Evolutionary conservation across 2,329 filamentous ascomycete species (phyloP), one percentile per base, ranked within the genome.

Genomic region (Xylariaceae sp.): DNA sequence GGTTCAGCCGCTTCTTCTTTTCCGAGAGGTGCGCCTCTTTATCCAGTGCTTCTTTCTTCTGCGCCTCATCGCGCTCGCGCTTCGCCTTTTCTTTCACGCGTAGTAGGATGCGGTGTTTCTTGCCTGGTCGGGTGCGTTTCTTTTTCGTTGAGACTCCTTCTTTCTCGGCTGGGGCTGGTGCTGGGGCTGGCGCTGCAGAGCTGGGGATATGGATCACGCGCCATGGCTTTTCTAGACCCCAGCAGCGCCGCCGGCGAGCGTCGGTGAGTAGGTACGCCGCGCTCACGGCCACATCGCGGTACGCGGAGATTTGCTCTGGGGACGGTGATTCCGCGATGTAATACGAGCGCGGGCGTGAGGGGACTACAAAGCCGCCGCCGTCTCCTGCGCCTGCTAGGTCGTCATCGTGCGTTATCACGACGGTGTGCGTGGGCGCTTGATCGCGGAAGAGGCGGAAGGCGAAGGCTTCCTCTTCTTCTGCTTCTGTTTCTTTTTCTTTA

Each of bases 141-240:
- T 57, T 57, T 32, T 58, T 47, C 45, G 57, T 55, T 31, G 26
- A 43, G 6, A 7, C 37, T 19, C 19, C 19, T 19, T 19, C 19
- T 19, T 19, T 19, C 19, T 19, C 19, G 19, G 19, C 19, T 19
- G 1, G 19, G 1, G 19, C 19, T 19, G 19, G 19, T 2, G 19
- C 19, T 19, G 19, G 19, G 1, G 19, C 19, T 19, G 19, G 19
- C 19, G 19, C 19, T 19, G 19, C 19, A 19, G 19, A 19, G 19
- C 19, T 19, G 19, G 19, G 67, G 34, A 82, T 70, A 32, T 69
- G 71, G 3, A 70, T 74, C 11, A 84, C 80, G 53, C 76, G 75
- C 83, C 83, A 86, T 1, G 82, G 81, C 60, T 80, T 72, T 66
- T 85, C 81, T 42, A 81, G 67, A 0, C 82, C 83, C 81, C 81